These are phyloP conservation scores for Piper longum DNA, from an alignment of 164 flowering plant species.

Conservation along the genomic window DNA sequence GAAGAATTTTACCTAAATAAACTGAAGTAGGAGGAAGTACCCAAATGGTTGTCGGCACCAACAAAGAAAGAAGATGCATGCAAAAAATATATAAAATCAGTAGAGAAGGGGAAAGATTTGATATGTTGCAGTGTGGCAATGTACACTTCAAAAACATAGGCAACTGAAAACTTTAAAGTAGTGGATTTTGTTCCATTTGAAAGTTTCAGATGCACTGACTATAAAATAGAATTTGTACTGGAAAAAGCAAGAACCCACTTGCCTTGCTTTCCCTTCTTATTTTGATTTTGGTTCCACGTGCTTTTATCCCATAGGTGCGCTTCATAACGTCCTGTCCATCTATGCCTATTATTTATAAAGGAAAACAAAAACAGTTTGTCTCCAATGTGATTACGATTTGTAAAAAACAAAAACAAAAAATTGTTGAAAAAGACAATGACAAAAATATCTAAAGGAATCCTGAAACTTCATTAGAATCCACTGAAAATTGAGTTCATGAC, in stretches of 20 bases:
- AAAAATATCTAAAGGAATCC: too few relatives aligned
- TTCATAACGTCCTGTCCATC: conserved; percentile 99
- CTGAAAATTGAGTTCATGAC: too few relatives aligned
- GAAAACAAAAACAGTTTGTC: neutral
- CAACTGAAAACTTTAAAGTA: too few relatives aligned
- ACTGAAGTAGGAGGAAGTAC: neutral
- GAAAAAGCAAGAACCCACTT: neutral
- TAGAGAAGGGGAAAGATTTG: neutral
- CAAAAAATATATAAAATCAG: neutral
- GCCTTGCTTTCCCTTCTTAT: conserved; percentile 99
- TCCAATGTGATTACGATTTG: too few relatives aligned
- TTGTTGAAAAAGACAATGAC: too few relatives aligned
- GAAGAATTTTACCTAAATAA: neutral
- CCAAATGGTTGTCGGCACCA: neutral
- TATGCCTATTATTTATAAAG: conserved; percentile 41
- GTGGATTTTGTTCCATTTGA: too few relatives aligned
- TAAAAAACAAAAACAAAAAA: too few relatives aligned
- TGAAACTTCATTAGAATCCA: too few relatives aligned
- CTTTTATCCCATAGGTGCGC: conserved; percentile 99
- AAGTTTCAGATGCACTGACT: too few relatives aligned
- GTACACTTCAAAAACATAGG: neutral
- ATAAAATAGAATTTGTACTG: neutral
- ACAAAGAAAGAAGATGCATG: neutral
- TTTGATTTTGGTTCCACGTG: conserved; percentile 98
- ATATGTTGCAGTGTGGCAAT: neutral